Evolutionary conservation across 257 asterid genomes (phyloP).

Genomic region (Scutellaria barbata): DNA sequence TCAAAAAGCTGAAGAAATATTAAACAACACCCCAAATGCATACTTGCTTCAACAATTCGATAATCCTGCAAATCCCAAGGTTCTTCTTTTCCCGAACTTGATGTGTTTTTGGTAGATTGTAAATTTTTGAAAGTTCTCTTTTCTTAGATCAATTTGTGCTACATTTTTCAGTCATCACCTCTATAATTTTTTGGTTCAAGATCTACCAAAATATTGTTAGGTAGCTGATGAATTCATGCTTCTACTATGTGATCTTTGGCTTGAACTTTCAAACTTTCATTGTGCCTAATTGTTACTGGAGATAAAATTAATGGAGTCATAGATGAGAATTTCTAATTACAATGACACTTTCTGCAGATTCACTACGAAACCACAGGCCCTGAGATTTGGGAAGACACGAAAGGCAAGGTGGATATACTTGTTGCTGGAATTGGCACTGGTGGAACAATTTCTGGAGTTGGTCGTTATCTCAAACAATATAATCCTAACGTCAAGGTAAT

Average conservation of each 20-base stretch:
- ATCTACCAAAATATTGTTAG: not conserved
- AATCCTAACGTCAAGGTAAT: constrained; percentile 82
- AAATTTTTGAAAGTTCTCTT: not conserved
- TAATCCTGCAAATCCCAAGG: constrained; percentile 99
- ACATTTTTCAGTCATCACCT: not conserved
- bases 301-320: not conserved
- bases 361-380: constrained; percentile 99
- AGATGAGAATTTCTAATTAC: constrained; percentile 27
- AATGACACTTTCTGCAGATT: constrained; percentile 49
- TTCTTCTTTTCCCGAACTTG: constrained; percentile 32
- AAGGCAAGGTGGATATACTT: constrained; percentile 90
- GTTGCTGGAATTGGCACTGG: constrained; percentile 99
- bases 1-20: constrained; percentile 89
- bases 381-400: constrained; percentile 99
- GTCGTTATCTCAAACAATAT: constrained; percentile 74
- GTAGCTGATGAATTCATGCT: constrained; percentile 18
- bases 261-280: constrained; percentile 8
- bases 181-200: constrained; percentile 4
- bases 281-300: not conserved
- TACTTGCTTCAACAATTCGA: constrained; percentile 96
- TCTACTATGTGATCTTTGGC: constrained; percentile 27
- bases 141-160: not conserved
- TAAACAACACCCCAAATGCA: constrained; percentile 74
- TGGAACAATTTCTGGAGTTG: constrained; percentile 93
- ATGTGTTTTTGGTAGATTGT: constrained; percentile 11